Percentiles rank a stretch among this genome's conserved stretches.
Evolutionary conservation across 2,329 filamentous ascomycete species (phyloP).

Genomic region (Cryphonectria naterciae): DNA sequence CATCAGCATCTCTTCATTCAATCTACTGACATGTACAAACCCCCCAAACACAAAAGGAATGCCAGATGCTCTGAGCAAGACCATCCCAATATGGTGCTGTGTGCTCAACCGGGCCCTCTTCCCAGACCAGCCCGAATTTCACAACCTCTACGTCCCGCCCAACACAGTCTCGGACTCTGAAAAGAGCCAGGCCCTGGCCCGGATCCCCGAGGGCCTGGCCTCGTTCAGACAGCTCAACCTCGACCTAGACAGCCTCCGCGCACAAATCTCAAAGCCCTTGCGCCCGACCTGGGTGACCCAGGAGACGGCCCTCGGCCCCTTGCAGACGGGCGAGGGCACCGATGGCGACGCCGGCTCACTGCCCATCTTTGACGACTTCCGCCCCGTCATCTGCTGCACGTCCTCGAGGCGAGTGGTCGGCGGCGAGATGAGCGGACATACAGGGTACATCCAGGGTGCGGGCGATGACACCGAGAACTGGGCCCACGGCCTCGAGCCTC

Average conservation of each 20-base stretch:
- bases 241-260: slow-evolving; percentile 57
- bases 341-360: slow-evolving; percentile 2
- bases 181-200: slow-evolving; percentile 73
- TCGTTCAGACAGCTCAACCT: slow-evolving; percentile 61
- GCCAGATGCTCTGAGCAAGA: slow-evolving; percentile 93
- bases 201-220: slow-evolving; percentile 59
- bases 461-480: slow-evolving; percentile 95
- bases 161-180: slow-evolving; percentile 75
- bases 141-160: slow-evolving; percentile 71
- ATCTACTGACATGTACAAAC: neutral
- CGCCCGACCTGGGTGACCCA: slow-evolving; percentile 81
- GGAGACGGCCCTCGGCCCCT: slow-evolving; percentile 54
- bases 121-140: slow-evolving; percentile 51
- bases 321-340: slow-evolving; percentile 29
- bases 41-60: slow-evolving; percentile 58
- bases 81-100: slow-evolving; percentile 89
- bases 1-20: neutral
- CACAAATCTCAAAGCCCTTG: slow-evolving; percentile 70
- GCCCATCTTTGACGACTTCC: slow-evolving; percentile 59
- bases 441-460: slow-evolving; percentile 89
- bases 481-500: slow-evolving; percentile 78
- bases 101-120: slow-evolving; percentile 84
- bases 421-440: slow-evolving; percentile 64
- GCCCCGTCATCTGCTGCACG: slow-evolving; percentile 83
- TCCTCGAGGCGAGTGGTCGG: slow-evolving; percentile 74